Conservation (phyloP, 176 grass and related monocot genomes). For the Rhipidocladum racemiflorum region DNA sequence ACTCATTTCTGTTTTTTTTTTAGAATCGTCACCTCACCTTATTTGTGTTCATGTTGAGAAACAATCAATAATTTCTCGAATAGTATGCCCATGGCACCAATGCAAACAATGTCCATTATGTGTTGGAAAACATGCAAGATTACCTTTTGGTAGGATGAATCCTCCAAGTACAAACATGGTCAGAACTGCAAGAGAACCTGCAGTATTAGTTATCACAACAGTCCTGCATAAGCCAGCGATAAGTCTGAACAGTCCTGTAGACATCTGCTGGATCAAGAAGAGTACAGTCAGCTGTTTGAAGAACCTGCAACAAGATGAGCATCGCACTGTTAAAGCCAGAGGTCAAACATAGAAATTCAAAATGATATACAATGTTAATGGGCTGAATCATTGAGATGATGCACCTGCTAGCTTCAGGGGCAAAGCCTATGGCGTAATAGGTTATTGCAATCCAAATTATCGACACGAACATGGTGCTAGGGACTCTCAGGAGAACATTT, state of each 20-base stretch:
- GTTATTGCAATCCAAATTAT: constrained; percentile 68
- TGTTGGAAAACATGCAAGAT: constrained; percentile 17
- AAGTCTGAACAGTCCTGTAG: constrained; percentile 72
- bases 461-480: constrained; percentile 66
- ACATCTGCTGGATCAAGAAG: constrained; percentile 86
- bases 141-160: constrained; percentile 89
- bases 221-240: constrained; percentile 70
- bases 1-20: background rate
- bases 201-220: constrained; percentile 73
- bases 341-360: constrained; percentile 19
- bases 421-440: constrained; percentile 81
- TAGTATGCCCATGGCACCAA: background rate
- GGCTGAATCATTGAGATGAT: background rate
- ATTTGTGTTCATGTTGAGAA: constrained; percentile 1
- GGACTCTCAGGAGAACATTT: constrained; percentile 71
- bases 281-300: constrained; percentile 84
- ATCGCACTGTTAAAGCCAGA: background rate
- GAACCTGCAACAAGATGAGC: constrained; percentile 57
- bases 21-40: background rate
- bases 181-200: constrained; percentile 72
- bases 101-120: constrained; percentile 10
- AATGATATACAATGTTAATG: constrained; percentile 17
- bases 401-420: constrained; percentile 88
- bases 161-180: constrained; percentile 80
- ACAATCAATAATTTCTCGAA: constrained; percentile 15